Percentiles rank a stretch among this genome's conserved stretches.
These are phyloP conservation scores for Fusarium solani-melongenae DNA, from an alignment of 2,329 filamentous ascomycete genomes.

Conservation along the genomic window DNA sequence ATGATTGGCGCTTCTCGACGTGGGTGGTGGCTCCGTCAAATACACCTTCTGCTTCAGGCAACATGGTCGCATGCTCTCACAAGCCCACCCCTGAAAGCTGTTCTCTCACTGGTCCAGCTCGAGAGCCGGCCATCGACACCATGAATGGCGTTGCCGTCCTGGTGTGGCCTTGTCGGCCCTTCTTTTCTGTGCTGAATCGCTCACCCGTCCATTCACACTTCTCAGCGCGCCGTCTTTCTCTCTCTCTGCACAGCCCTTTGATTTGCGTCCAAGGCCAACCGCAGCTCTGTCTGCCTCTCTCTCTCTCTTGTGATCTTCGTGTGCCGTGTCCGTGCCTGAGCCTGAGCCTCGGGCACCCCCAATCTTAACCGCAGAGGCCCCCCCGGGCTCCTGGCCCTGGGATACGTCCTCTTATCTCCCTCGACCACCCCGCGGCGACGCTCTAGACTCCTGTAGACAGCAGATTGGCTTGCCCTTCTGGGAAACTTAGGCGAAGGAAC, in stretches of 20 bases:
- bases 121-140: slow-evolving; percentile 18
- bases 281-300: neutral
- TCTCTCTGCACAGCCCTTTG: slow-evolving; percentile 22
- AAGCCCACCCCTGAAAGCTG: slow-evolving; percentile 41
- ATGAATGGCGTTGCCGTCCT: slow-evolving; percentile 35
- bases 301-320: neutral
- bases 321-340: slow-evolving; percentile 14
- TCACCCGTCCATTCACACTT: slow-evolving; percentile 14
- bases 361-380: slow-evolving; percentile 17
- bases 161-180: slow-evolving; percentile 41
- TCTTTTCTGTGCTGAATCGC: slow-evolving; percentile 33
- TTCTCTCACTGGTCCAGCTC: slow-evolving; percentile 42
- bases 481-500: slow-evolving; percentile 53
- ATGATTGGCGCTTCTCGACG: slow-evolving; percentile 48
- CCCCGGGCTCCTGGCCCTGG: slow-evolving; percentile 21
- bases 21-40: slow-evolving; percentile 46
- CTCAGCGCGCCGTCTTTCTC: neutral
- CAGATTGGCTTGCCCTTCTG: slow-evolving; percentile 50
- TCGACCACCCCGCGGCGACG: slow-evolving; percentile 39
- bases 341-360: slow-evolving; percentile 11
- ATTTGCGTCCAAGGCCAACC: neutral
- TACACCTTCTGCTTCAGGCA: slow-evolving; percentile 52
- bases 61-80: slow-evolving; percentile 48
- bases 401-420: slow-evolving; percentile 41
- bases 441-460: slow-evolving; percentile 43